A percentile compares a stretch with the other conserved stretches of the same genome.
Conservation (phyloP, 352 stramenopile species). For the Sclerospora graminicola region DNA sequence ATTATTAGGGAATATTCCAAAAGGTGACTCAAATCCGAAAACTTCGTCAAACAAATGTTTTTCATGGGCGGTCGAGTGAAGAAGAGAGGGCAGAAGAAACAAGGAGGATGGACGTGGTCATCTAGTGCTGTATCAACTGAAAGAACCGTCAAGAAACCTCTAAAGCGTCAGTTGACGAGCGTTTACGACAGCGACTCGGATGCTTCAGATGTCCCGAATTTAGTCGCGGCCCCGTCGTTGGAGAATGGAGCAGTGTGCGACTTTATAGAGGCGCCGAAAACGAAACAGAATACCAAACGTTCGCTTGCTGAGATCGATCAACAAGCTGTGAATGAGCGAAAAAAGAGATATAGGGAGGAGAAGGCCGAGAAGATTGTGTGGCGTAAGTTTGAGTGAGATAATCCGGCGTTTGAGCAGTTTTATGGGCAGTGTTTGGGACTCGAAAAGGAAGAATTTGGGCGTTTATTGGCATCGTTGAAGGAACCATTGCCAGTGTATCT, state of each 20-base stretch:
- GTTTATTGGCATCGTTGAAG: slow-evolving; percentile 71
- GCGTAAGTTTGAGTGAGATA: slow-evolving; percentile 82
- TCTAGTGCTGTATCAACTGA: neutral
- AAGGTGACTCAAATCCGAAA: too few relatives aligned
- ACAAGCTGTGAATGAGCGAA: slow-evolving; percentile 38
- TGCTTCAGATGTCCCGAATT: slow-evolving; percentile 25
- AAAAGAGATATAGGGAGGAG: slow-evolving; percentile 48
- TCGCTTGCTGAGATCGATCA: slow-evolving; percentile 43
- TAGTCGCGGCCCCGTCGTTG: slow-evolving; percentile 35
- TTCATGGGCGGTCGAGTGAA: slow-evolving; percentile 38
- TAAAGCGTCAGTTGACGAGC: slow-evolving; percentile 15
- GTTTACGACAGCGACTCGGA: slow-evolving; percentile 37
- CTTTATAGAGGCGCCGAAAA: slow-evolving; percentile 41
- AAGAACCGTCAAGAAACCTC: neutral
- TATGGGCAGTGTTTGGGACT: slow-evolving; percentile 73
- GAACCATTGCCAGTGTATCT: slow-evolving; percentile 75
- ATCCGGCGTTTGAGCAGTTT: slow-evolving; percentile 71
- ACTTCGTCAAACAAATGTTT: too few relatives aligned
- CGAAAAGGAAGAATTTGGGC: slow-evolving; percentile 57
- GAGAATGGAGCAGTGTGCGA: slow-evolving; percentile 52
- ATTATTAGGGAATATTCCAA: too few relatives aligned
- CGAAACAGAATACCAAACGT: slow-evolving; percentile 31
- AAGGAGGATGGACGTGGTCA: slow-evolving; percentile 1
- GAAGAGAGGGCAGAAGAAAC: slow-evolving; percentile 19
- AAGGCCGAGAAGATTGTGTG: slow-evolving; percentile 82